Base-by-base conservation (phyloP, 495 filamentous ascomycete genomes). In the Hypoxylon subgilvum region DNA sequence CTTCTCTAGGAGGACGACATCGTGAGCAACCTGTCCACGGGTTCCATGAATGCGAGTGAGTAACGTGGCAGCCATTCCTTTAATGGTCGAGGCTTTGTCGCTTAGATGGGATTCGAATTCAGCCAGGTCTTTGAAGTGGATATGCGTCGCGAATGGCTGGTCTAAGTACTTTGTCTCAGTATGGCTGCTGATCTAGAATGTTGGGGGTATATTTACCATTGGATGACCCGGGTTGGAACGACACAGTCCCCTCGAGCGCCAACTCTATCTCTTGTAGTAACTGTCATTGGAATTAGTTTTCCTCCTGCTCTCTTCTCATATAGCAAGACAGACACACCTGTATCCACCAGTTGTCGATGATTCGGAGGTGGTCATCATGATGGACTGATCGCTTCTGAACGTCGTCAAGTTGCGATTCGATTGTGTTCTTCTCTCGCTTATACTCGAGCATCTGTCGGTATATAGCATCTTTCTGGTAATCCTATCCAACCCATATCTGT, bases 381-480 rank as follows among this genome's bases (percentile, higher is more conserved):
- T 89, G 84, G 35, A 79, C 71, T 12, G 89, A 81, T 51, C 82
- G 81, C 70, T 94, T 92, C 35, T 87, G 80, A 52, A 91, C 77
- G 46, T 93, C 88, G 58, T 83, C 86, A 43, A 94, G 73, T 62
- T 87, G 88, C 31, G 79, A 71, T 72, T 97, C 93, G 39, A 96
- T 72, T 13, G 84, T 85, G 25, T 78, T 78, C 70, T 89, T 90
- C 67, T 97, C 91, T 40, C 95, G 83, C 73, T 96, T 97, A 70
- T 92, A 96, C 71, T 97, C 95, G 64, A 88, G 86, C 93, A 98
- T 96, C 69, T 97, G 93, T 22, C 94, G 90, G 69, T 89, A 86
- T 68, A 98, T 97, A 52, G 94, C 94, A 80, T 96, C 94, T 73
- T 98, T 98, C 77, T 96, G 91, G 68, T 90, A 97, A 63, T 87